Conservation (phyloP, 2,329 filamentous ascomycete species). For the Penicillium italicum region DNA sequence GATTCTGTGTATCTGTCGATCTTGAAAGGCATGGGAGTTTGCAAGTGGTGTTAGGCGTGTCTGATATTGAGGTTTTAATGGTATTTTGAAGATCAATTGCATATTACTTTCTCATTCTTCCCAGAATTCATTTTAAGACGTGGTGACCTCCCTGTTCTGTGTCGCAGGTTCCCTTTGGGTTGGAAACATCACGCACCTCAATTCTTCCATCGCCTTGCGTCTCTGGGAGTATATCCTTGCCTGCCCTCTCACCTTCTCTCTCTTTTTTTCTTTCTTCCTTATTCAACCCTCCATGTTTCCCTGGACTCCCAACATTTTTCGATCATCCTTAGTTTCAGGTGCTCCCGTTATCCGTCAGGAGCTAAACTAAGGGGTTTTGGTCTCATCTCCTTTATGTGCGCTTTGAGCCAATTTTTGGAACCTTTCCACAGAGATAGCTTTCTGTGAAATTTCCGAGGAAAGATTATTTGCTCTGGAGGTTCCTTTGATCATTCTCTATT, state of each 20-base stretch:
- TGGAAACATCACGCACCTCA: not conserved
- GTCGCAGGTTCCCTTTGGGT: not conserved
- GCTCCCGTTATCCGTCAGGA: not conserved
- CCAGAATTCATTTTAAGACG: not conserved
- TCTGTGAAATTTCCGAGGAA: not conserved
- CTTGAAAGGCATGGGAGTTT: conserved; percentile 19
- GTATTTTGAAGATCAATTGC: conserved; percentile 4
- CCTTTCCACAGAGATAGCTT: not conserved
- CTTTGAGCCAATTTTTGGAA: not conserved
- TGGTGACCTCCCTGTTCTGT: not conserved
- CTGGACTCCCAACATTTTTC: not conserved
- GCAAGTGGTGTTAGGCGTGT: conserved; percentile 15
- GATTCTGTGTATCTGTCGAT: conserved; percentile 16
- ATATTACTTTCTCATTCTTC: conserved; percentile 3
- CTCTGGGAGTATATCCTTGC: not conserved
- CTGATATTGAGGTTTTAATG: conserved; percentile 8
- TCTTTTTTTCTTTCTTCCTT: not conserved
- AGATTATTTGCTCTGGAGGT: not conserved
- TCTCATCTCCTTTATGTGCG: not conserved
- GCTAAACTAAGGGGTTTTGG: not conserved
- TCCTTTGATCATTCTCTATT: not conserved
- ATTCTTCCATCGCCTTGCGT: not conserved
- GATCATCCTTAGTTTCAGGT: not conserved
- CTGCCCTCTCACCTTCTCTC: not conserved
- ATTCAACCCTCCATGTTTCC: not conserved